Base-by-base conservation (phyloP, 208 protist species). In the Trypanosoma boissoni region DNA sequence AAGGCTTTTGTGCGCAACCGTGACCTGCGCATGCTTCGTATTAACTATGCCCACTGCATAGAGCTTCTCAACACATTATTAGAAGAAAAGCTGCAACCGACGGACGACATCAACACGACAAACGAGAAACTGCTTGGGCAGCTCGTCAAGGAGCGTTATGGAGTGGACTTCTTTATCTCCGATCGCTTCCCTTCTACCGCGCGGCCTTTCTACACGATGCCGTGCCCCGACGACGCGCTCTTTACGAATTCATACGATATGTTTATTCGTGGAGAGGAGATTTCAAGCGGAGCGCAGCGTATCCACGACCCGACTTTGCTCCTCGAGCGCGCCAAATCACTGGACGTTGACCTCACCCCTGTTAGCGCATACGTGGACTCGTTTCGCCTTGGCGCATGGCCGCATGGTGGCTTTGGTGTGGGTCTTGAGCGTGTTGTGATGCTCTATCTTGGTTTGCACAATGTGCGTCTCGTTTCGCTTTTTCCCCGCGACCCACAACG, bases 161-260 rank as follows among this genome's bases (percentile, higher is more conserved):
- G 88, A 39, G 98, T 97, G 18, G 98, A 99, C 73, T 99, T 99
- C 77, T 99, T 98, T 83, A 98, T 99, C 57, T 74, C 99, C 5
- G 98, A 99, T 78, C 96, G 98, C 66, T 99, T 98, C 85, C 98
- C 99, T 8, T 74, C 89, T 20, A 58, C 51, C 12, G 85, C 86
- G 18, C 91, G 99, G 5, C 99, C 99, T 44, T 99, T 99, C 91
- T 99, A 99, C 91, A 99, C 99, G 23, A 99, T 99, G 98, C 93
- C 96, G 31, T 96, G 97, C 83, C 86, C 95, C 34, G 79, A 96
- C 54, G 83, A 99, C 69, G 39, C 36, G 32, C 80, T 67, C 24
- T 96, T 92, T 61, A 95, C 91, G 28, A 97, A 97, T 74, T 97
- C 93, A 36, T 99, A 99, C 83, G 99, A 99, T 79, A 88, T 99